phyloP scores from a whole-genome alignment of 805 yeast genomes.

The Nakazawaea ishiwadae region DNA sequence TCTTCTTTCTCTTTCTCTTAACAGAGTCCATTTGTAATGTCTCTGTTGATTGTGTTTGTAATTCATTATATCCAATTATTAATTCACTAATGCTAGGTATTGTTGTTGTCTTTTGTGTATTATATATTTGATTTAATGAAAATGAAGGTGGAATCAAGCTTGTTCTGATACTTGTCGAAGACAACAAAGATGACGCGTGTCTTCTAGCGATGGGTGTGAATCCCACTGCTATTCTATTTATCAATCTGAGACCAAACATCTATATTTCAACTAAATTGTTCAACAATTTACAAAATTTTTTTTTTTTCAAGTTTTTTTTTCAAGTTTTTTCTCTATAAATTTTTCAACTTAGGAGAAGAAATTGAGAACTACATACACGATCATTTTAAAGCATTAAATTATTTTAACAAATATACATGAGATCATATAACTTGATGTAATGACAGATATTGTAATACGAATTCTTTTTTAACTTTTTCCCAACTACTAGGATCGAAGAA shows the following conservation, averaged over 20 bases:
- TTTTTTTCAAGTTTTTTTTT: conserved; percentile 1
- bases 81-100: conserved; percentile 8
- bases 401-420: too few relatives aligned
- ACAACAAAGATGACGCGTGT: not conserved
- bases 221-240: not conserved
- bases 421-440: conserved; percentile 33
- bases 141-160: not conserved
- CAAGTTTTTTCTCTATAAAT: not conserved
- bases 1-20: conserved; percentile 79
- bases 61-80: not conserved
- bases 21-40: conserved; percentile 58
- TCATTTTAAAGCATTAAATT: too few relatives aligned
- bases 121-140: not conserved
- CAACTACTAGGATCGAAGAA: conserved; percentile 95
- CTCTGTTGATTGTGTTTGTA: conserved; percentile 18
- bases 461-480: conserved; percentile 82
- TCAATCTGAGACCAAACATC: not conserved
- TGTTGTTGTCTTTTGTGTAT: not conserved
- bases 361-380: too few relatives aligned
- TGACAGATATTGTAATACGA: conserved; percentile 32
- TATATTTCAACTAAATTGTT: not conserved
- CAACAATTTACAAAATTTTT: not conserved
- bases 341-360: too few relatives aligned
- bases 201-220: not conserved
- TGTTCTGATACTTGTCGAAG: too few relatives aligned